Conservation (phyloP, 1,284 basidiomycete genomes). For the Kalmanozyma brasiliensis region DNA sequence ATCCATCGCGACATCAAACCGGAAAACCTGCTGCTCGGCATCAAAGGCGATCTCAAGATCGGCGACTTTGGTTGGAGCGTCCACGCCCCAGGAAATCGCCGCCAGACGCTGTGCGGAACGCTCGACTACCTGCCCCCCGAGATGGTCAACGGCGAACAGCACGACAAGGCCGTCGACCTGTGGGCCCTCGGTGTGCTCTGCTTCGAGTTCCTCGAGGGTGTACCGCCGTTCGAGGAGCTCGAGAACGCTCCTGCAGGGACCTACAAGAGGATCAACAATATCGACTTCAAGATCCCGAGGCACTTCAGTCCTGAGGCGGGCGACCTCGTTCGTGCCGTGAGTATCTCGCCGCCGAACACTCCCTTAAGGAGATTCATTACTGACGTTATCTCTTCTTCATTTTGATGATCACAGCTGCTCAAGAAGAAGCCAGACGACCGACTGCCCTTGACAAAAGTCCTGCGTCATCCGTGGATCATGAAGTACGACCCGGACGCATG, state of each 20-base stretch:
- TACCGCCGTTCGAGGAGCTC: constrained; percentile 87
- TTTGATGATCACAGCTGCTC: constrained; percentile 75
- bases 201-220: constrained; percentile 92
- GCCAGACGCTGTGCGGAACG: constrained; percentile 92
- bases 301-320: constrained; percentile 55
- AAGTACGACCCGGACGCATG: constrained; percentile 73
- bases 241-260: constrained; percentile 73
- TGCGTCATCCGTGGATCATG: constrained; percentile 90
- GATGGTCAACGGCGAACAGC: constrained; percentile 92
- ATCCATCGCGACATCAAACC: constrained; percentile 99
- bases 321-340: constrained; percentile 54
- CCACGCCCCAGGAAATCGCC: constrained; percentile 89
- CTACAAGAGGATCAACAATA: constrained; percentile 57
- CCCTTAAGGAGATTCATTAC: not conserved
- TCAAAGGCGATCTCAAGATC: constrained; percentile 97
- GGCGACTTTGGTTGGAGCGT: constrained; percentile 99
- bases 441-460: constrained; percentile 81
- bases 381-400: not conserved
- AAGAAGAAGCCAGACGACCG: constrained; percentile 86
- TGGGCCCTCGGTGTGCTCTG: constrained; percentile 97
- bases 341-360: constrained; percentile 9
- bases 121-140: constrained; percentile 97
- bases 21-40: constrained; percentile 92
- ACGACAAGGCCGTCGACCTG: constrained; percentile 88
- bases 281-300: constrained; percentile 59